phyloP scores from a whole-genome alignment of 768 basidiomycete species.

The Xerocomus brunneocitrinus region DNA sequence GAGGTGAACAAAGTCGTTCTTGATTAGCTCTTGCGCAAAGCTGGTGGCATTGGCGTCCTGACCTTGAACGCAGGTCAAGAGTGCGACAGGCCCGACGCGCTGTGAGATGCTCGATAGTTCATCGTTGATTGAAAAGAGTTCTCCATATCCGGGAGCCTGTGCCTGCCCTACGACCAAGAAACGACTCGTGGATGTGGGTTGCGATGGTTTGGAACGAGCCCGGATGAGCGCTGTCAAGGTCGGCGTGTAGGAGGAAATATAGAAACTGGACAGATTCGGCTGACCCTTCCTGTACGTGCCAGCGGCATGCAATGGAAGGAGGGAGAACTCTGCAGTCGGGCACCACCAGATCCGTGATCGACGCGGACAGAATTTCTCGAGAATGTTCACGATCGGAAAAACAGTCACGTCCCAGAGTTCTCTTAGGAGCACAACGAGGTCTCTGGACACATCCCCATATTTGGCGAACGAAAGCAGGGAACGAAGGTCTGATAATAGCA shows the following conservation, averaged over 20 bases:
- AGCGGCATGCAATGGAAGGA: too few relatives aligned
- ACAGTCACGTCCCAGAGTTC: constrained; percentile 15
- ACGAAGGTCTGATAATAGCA: background rate
- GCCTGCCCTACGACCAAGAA: too few relatives aligned
- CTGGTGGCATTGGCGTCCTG: background rate
- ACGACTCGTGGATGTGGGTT: too few relatives aligned
- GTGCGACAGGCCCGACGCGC: background rate
- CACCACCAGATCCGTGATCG: background rate
- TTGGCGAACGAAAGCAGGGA: background rate
- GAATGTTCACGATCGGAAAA: constrained; percentile 6
- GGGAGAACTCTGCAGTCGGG: too few relatives aligned
- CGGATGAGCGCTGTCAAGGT: too few relatives aligned
- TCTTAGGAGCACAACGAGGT: constrained; percentile 8
- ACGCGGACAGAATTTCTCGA: background rate
- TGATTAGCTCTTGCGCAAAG: background rate
- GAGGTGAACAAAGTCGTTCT: background rate
- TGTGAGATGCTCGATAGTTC: background rate
- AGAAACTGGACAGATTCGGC: too few relatives aligned
- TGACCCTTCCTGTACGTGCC: too few relatives aligned
- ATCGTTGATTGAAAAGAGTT: too few relatives aligned
- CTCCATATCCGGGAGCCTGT: too few relatives aligned
- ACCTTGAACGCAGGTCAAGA: background rate
- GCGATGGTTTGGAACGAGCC: too few relatives aligned
- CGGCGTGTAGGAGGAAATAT: too few relatives aligned
- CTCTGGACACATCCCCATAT: background rate